These are phyloP conservation scores for Flaveria ramosissima DNA, from an alignment of 129 eudicot genomes.

Conservation along the genomic window DNA sequence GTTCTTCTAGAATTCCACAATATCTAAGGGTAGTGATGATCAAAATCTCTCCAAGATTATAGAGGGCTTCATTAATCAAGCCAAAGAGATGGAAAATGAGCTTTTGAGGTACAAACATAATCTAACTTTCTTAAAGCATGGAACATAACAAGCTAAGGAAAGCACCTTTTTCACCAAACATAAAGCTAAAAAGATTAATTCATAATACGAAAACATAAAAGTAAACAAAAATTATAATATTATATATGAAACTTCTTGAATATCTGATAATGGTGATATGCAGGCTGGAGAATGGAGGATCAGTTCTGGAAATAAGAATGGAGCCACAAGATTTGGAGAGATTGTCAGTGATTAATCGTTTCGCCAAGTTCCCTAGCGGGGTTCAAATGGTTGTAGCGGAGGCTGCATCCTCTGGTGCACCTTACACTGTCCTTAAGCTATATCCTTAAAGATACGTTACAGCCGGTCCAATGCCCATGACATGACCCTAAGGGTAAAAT, in stretches of 20 bases:
- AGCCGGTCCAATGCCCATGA: slow-evolving; percentile 59
- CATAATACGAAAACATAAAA: too few relatives aligned
- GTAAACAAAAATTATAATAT: too few relatives aligned
- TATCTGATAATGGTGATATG: too few relatives aligned
- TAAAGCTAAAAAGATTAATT: too few relatives aligned
- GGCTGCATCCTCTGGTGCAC: slow-evolving; percentile 45
- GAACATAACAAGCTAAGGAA: too few relatives aligned
- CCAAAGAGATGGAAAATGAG: slow-evolving; percentile 52
- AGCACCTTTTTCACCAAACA: too few relatives aligned
- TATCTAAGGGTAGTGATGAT: slow-evolving; percentile 41
- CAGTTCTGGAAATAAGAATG: slow-evolving; percentile 56
- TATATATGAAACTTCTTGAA: not conserved
- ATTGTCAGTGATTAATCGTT: slow-evolving; percentile 65
- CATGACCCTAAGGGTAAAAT: slow-evolving; percentile 38
- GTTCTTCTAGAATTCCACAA: slow-evolving; percentile 18
- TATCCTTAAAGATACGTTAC: slow-evolving; percentile 61
- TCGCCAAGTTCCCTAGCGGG: slow-evolving; percentile 69
- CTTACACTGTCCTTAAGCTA: slow-evolving; percentile 18
- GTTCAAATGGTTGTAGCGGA: slow-evolving; percentile 39
- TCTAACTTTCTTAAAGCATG: not conserved
- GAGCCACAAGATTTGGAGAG: slow-evolving; percentile 71
- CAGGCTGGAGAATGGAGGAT: slow-evolving; percentile 59
- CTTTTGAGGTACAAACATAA: slow-evolving; percentile 50
- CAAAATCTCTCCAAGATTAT: slow-evolving; percentile 40
- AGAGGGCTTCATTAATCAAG: slow-evolving; percentile 43